Base-by-base conservation (phyloP, 2,329 filamentous ascomycete genomes). In the Pyricularia sp. region DNA sequence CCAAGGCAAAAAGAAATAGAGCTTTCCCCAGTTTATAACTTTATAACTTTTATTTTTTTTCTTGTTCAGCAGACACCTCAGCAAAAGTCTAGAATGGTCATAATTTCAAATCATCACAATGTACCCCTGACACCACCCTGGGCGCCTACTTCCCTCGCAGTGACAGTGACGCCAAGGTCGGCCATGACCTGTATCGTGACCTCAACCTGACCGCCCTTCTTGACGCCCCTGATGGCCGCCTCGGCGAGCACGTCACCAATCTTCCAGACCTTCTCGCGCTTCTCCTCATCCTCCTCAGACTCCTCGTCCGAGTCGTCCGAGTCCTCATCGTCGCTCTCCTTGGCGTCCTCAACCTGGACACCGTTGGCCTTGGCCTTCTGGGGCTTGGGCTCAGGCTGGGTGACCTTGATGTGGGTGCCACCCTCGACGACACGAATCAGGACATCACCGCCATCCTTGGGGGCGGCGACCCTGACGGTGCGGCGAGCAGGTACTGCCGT, bases 221-320 rank as follows among this genome's bases (percentile, higher is more conserved):
- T 94, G 74, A 96, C 87, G 70, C 85, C 92, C 79, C 87, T 91
- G 78, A 99, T 82, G 36, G 90, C 91, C 12, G 92, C 90, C 83
- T 99, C 95, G 70, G 93, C 94, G 70, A 99, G 87, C 33, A 90
- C 84, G 72, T 85, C 88, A 74, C 92, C 92, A 65, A 93, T 86
- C 85, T 97, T 97, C 93, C 93, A 97, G 70, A 95, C 84, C 85
- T 95, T 93, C 81, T 97, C 92, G 72, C 94, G 86, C 76, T 89
- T 86, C 82, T 97, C 94, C 79, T 96, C 93, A 50, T 97, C 93
- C 36, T 92, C 85, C 65, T 88, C 84, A 67, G 84, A 84, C 68
- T 85, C 83, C 26, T 88, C 88, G 58, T 88, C 86, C 1, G 86
- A 84, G 65, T 88, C 86, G 59, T 84, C 85, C 68, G 81, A 85